Conservation (phyloP, 2,329 filamentous ascomycete genomes). For the Pyrenophora seminiperda region DNA sequence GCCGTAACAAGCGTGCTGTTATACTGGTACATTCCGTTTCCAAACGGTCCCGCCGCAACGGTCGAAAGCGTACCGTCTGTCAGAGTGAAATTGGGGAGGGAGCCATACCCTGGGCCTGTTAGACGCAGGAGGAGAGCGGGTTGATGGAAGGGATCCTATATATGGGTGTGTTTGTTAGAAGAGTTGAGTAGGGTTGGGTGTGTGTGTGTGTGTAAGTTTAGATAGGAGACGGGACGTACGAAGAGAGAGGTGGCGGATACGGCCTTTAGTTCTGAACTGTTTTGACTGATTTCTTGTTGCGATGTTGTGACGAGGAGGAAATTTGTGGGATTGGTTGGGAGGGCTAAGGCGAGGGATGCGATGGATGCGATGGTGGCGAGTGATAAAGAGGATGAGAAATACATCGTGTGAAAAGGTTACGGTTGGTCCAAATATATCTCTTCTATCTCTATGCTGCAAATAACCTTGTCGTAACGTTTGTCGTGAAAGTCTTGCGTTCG, state of each 20-base stretch:
- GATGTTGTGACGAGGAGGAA: constrained; percentile 52
- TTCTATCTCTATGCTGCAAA: no score
- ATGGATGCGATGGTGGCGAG: constrained; percentile 14
- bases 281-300: constrained; percentile 27
- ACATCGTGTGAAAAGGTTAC: constrained; percentile 15
- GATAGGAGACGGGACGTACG: constrained; percentile 16
- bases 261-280: constrained; percentile 40
- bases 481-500: no score
- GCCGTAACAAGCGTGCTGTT: constrained; percentile 38
- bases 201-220: neutral
- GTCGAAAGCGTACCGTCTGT: constrained; percentile 42
- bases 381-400: constrained; percentile 11
- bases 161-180: no score
- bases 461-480: no score
- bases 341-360: constrained; percentile 13
- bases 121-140: constrained; percentile 47
- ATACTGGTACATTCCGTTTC: constrained; percentile 33
- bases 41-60: constrained; percentile 33
- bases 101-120: constrained; percentile 47
- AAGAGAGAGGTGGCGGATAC: constrained; percentile 50
- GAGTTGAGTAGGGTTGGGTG: no score
- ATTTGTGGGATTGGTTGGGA: constrained; percentile 25
- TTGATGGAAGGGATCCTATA: constrained; percentile 41
- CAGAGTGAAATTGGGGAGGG: constrained; percentile 49
- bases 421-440: neutral